phyloP scores from a whole-genome alignment of 352 stramenopile species.

The Phytopythium kandeliae region DNA sequence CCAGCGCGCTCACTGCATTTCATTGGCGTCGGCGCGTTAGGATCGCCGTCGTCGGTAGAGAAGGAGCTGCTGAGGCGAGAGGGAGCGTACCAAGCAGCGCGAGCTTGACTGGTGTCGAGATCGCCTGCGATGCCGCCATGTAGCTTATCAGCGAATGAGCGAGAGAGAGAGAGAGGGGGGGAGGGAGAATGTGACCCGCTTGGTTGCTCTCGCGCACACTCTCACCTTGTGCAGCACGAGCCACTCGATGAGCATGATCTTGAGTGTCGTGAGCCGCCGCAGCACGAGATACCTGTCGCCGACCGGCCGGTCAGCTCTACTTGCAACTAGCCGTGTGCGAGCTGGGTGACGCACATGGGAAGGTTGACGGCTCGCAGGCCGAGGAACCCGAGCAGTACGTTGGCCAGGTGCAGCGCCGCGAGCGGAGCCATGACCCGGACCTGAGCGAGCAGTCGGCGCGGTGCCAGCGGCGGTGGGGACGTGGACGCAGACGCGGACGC shows the following conservation, averaged over 20 bases:
- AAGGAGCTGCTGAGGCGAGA: not conserved
- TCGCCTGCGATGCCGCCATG: slow-evolving; percentile 15
- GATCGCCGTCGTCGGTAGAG: not conserved
- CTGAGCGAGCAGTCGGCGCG: not conserved
- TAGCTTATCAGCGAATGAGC: no score
- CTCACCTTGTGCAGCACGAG: slow-evolving; percentile 63
- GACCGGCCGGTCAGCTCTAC: not conserved
- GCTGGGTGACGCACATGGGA: slow-evolving; percentile 43
- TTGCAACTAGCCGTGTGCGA: not conserved
- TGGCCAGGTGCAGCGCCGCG: slow-evolving; percentile 44
- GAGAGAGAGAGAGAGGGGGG: not conserved
- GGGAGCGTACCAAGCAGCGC: slow-evolving; percentile 46
- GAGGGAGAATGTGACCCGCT: slow-evolving; percentile 1
- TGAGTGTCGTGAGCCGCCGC: slow-evolving; percentile 63
- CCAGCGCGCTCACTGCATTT: slow-evolving; percentile 44
- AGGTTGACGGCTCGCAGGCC: slow-evolving; percentile 67
- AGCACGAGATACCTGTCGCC: slow-evolving; percentile 47
- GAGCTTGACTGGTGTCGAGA: slow-evolving; percentile 44
- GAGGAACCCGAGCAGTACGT: slow-evolving; percentile 62
- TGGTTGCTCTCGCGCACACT: no score
- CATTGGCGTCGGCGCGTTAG: not conserved
- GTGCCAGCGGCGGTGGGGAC: not conserved
- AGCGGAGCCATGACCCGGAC: slow-evolving; percentile 42
- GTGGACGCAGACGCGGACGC: no score
- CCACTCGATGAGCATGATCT: slow-evolving; percentile 75